Base-by-base conservation (phyloP, 176 grass and related monocot species). In the Bothriochloa decipiens region DNA sequence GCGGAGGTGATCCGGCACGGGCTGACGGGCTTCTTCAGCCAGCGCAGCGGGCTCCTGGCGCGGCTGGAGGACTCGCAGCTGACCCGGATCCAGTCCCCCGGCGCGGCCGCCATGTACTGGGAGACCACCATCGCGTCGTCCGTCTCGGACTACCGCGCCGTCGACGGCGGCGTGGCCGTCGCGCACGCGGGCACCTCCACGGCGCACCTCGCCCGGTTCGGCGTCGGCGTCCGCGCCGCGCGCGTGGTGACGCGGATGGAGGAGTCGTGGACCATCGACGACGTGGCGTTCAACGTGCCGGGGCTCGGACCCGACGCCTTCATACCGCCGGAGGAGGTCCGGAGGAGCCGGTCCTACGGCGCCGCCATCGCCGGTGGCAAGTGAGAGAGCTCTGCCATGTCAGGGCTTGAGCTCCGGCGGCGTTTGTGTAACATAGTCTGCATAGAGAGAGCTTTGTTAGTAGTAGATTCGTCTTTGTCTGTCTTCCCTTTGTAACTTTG, bases 1-100 rank as follows among this genome's bases (percentile, higher is more conserved):
- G 93, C 97, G 36, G 97, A 99, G 84, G 89, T 96, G 70, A 96
- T 99, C 82, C 92, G 92, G 84, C 97, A 99, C 50, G 92, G 85
- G 8, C 80, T 99, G 86, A 83, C 91, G 68, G 97, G 93, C 11
- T 99, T 90, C 83, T 99, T 99, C 80, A 99, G 97, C 91, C 97
- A 96, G 83, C 91, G 93, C 49, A 96, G 97, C 70, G 97, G 97
- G 17, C 89, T 96, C 32, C 91, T 99, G 28, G 84, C 89, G 46
- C 62, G 85, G 4, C 91, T 99, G 2, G 93, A 99, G 75, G 97
- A 99, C 79, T 92, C 89, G 35, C 97, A 99, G 64, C 84, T 99
- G 75, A 99, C 97, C 1, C 85, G 93, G 53, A 99, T 99, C 86
- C 97, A 99, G 76, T 78, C 97, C 16, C 96, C 97, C 11, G 97